Percentiles rank a stretch among this genome's conserved stretches.
phyloP scores from a whole-genome alignment of 805 yeast species.

The Saccharomycopsis sp. region DNA sequence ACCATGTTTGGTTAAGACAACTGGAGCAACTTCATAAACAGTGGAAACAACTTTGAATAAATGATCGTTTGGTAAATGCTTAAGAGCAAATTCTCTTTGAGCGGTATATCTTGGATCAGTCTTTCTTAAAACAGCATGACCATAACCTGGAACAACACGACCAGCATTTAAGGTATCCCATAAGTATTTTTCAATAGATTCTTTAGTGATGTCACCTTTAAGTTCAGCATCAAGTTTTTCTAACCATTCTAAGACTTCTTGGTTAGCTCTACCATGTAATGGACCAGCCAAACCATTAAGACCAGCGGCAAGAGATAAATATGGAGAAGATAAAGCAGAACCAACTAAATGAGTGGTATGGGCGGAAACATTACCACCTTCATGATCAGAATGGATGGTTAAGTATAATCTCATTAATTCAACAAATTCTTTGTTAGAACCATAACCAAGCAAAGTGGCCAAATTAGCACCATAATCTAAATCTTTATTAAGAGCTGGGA shows the following conservation, averaged over 20 bases:
- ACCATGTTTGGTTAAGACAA: slow-evolving; percentile 71
- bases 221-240: slow-evolving; percentile 49
- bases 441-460: slow-evolving; percentile 48
- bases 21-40: slow-evolving; percentile 77
- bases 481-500: slow-evolving; percentile 36
- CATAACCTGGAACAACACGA: slow-evolving; percentile 83
- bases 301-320: slow-evolving; percentile 71
- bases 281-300: slow-evolving; percentile 83
- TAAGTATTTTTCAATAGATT: slow-evolving; percentile 61
- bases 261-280: slow-evolving; percentile 80
- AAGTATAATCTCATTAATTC: slow-evolving; percentile 75
- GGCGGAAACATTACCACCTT: slow-evolving; percentile 84
- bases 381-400: slow-evolving; percentile 80
- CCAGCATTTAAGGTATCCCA: slow-evolving; percentile 75
- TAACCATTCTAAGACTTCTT: slow-evolving; percentile 78
- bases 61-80: slow-evolving; percentile 70
- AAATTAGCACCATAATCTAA: slow-evolving; percentile 61
- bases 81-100: slow-evolving; percentile 71
- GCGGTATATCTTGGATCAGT: slow-evolving; percentile 85
- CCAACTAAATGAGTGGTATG: slow-evolving; percentile 83
- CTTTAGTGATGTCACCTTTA: slow-evolving; percentile 57
- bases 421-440: slow-evolving; percentile 55
- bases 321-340: slow-evolving; percentile 72
- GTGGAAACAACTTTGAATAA: slow-evolving; percentile 68
- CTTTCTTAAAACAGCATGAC: slow-evolving; percentile 81